Base-by-base conservation (phyloP, 257 asterid genomes). In the Asclepias syriaca region DNA sequence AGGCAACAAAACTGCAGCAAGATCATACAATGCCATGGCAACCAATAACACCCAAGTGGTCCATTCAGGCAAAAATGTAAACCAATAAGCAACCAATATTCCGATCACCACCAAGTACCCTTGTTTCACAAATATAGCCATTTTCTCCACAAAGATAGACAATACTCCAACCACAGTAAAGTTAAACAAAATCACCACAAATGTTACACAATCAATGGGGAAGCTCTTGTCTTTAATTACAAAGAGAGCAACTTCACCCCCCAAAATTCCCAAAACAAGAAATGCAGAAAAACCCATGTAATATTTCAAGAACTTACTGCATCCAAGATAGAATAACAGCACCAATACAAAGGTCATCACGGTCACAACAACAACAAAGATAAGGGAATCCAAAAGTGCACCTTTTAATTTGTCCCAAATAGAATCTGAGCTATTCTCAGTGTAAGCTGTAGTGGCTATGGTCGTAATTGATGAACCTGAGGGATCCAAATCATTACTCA, bases 61-160 rank as follows among this genome's bases (percentile, higher is more conserved):
- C 99, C 98, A 95, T 70, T 92, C 97, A 9, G 99, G 99, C 76
- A 92, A 85, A 58, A 89, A 84, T n/a, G 99, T 89, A 80, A 94
- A 94, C 97, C 98, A 91, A 85, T 91, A 91, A 51, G 98, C 97
- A 81, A 90, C 98, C 87, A 95, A 55, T 80, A 92, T 81, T 71
- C 98, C 99, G 82, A 95, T 87, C 66, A 91, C 86, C 45, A 95
- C 98, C 77, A 92, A 83, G 56, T 95, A 91, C 65, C 85, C 81
- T 80, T 92, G 99, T 7, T 93, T 88, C 19, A 89, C 71, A 54
- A 90, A 77, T 72, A 95, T 90, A 15, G 97, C 88, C 77, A 90
- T 78, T 66, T 81, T 91, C 3, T 93, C 86, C 90, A 86, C 80
- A 80, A 84, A 90, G 77, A 88, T 89, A 43, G 97, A 96, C 68